phyloP scores from a whole-genome alignment of 2,329 filamentous ascomycete species.

The Beauveria rudraprayagi region DNA sequence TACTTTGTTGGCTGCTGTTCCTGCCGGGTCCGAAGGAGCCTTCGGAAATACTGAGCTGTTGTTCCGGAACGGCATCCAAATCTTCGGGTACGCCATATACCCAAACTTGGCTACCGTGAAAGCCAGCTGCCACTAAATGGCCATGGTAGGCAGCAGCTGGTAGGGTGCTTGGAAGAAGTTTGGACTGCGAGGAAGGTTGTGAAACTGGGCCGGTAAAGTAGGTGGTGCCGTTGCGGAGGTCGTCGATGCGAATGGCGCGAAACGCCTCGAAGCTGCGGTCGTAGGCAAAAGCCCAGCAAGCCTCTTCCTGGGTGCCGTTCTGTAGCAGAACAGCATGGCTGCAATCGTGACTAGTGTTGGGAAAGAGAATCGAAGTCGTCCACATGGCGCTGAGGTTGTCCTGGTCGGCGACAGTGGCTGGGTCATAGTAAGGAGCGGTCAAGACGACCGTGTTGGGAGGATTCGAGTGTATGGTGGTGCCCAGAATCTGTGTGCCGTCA shows the following conservation, averaged over 20 bases:
- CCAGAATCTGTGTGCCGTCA: constrained; percentile 70
- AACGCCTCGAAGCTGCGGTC: constrained; percentile 71
- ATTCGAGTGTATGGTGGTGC: constrained; percentile 59
- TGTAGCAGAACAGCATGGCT: constrained; percentile 67
- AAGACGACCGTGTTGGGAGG: constrained; percentile 67
- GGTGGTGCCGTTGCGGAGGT: constrained; percentile 66
- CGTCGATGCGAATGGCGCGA: constrained; percentile 66
- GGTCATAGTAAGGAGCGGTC: constrained; percentile 72
- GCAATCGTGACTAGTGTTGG: constrained; percentile 70
- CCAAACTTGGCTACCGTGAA: constrained; percentile 66
- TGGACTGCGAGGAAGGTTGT: constrained; percentile 41
- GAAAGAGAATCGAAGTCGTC: constrained; percentile 80
- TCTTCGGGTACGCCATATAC: constrained; percentile 71
- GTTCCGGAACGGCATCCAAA: constrained; percentile 53
- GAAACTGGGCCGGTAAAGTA: constrained; percentile 69
- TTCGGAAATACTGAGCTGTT: constrained; percentile 15
- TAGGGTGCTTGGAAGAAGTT: constrained; percentile 58
- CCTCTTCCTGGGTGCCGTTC: constrained; percentile 53
- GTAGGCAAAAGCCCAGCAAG: constrained; percentile 70
- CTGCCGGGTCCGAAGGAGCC: constrained; percentile 20
- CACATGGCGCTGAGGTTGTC: constrained; percentile 67
- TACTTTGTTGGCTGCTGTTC: constrained; percentile 23
- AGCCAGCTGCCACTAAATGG: constrained; percentile 66
- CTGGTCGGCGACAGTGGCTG: constrained; percentile 55
- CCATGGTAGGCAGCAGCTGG: constrained; percentile 62